Base-by-base conservation (phyloP, 2,329 filamentous ascomycete species). In the Cercospora sp. region DNA sequence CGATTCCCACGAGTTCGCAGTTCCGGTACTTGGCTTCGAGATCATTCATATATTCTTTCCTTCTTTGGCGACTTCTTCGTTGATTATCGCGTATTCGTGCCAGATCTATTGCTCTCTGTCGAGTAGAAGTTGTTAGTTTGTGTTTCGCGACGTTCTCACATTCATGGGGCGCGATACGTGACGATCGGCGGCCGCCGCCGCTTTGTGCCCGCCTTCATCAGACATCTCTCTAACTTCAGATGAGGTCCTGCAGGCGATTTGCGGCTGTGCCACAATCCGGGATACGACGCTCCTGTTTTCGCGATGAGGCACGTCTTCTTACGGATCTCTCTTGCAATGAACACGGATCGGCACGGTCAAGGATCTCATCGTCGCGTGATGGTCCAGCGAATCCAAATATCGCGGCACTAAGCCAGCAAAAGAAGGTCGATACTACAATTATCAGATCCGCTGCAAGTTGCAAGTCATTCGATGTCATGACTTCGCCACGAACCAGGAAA, bases 81-180 rank as follows among this genome's bases (percentile, higher is more conserved):
- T 93, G 91, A 74, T 93, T 94, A 74, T 93, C 89, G 71, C 91
- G 86, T 72, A 93, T 89, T 67, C 90, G 88, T 58, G 86, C 85
- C 36, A 84, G 79, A 63, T 69, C 64, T n/a, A 65, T 12, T 16
- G 66, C 30, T 65, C 51, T 69, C 64, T 68, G 26, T 9, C 13
- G 9, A 13, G 2, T 33, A 12, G 28, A n/a, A 57, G 16, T 60
- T 12, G 63, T 59, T 16, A 59, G 63, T 55, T 23, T 33, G 23
- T 13, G 20, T 36, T n/a, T 16, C 23, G n/a, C 28, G 13, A 23
- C 10, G 10, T 63, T 1, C 3, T 18, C 59, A 12, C 12, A 16
- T 9, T 57, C 23, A 51, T 33, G 51, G 42, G n/a, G 18, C 26
- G 23, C n/a, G 10, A 51, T 64, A 36, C 61, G 28, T 63, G 30